Evolutionary conservation across 352 stramenopile species (phyloP).

Genomic region (Peronospora belbahrii): DNA sequence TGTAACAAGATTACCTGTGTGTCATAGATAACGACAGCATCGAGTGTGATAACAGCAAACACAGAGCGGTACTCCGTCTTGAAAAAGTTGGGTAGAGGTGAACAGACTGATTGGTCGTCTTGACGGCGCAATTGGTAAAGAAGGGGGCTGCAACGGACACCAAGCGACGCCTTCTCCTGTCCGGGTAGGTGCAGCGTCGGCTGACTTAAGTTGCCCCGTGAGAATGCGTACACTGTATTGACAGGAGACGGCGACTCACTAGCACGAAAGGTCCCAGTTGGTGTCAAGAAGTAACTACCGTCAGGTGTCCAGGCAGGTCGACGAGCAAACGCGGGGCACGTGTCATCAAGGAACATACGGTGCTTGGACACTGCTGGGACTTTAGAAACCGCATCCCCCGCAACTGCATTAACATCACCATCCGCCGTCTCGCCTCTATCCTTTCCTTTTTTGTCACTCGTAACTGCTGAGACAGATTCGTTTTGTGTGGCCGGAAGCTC

Average conservation of each 20-base stretch:
- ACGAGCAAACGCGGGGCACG: conserved; percentile 91
- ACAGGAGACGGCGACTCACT: conserved; percentile 32
- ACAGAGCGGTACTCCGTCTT: conserved; percentile 76
- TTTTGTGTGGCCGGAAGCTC: conserved; percentile 31
- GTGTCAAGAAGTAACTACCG: conserved; percentile 87
- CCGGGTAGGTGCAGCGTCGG: conserved; percentile 89
- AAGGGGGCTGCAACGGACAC: conserved; percentile 89
- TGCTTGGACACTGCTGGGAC: conserved; percentile 38
- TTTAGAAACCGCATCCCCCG: conserved; percentile 10
- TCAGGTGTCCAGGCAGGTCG: conserved; percentile 89
- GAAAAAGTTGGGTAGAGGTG: conserved; percentile 54
- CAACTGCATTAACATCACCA: neutral
- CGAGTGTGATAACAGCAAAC: conserved; percentile 91
- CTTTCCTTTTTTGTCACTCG: conserved; percentile 13
- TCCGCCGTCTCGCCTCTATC: neutral
- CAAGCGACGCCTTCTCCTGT: conserved; percentile 89
- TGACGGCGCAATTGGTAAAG: conserved; percentile 78
- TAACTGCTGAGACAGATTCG: conserved; percentile 2
- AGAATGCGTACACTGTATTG: conserved; percentile 92
- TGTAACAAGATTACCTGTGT: conserved; percentile 73
- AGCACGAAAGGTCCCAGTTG: conserved; percentile 66
- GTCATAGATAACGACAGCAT: conserved; percentile 94
- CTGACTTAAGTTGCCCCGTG: conserved; percentile 85
- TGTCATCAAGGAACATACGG: conserved; percentile 91
- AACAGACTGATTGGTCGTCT: neutral